Conservation (phyloP, 768 basidiomycete genomes). For the Agaricus sinodeliciosus region DNA sequence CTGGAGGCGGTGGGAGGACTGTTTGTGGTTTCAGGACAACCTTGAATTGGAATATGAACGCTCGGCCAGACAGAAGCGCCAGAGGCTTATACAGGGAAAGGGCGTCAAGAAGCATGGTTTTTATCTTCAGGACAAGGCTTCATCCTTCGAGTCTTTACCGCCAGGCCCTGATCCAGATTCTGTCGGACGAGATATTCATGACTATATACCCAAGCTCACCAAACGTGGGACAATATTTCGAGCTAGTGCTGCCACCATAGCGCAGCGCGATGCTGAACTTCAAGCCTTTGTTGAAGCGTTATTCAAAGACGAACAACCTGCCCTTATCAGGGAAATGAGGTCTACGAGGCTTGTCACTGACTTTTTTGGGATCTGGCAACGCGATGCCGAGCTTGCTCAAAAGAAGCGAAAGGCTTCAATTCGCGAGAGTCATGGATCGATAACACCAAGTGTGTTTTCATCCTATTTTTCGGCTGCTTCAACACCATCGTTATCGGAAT, state of each 20-base stretch:
- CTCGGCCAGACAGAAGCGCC: constrained; percentile 60
- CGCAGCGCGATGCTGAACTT: constrained; percentile 58
- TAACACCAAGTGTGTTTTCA: constrained; percentile 51
- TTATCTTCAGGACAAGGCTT: constrained; percentile 63
- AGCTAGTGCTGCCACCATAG: constrained; percentile 57
- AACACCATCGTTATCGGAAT: constrained; percentile 15
- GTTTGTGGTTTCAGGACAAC: constrained; percentile 65
- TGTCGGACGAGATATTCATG: constrained; percentile 63
- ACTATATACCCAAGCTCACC: constrained; percentile 57
- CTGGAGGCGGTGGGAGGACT: constrained; percentile 82
- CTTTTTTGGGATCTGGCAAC: constrained; percentile 76
- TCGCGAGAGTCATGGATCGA: constrained; percentile 31
- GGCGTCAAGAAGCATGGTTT: constrained; percentile 71
- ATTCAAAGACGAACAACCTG: constrained; percentile 55
- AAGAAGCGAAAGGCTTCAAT: constrained; percentile 25
- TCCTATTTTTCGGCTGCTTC: constrained; percentile 52
- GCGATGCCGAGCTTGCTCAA: constrained; percentile 56
- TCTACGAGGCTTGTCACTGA: constrained; percentile 51
- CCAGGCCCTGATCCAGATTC: constrained; percentile 76
- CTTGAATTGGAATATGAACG: constrained; percentile 61
- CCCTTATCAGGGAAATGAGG: constrained; percentile 60
- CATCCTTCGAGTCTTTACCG: constrained; percentile 82
- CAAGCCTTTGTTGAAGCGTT: constrained; percentile 50
- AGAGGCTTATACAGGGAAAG: constrained; percentile 62
- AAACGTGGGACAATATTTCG: constrained; percentile 72